A percentile compares a stretch with the other conserved stretches of the same genome.
Evolutionary conservation across 202 grass and related monocot species (phyloP).

Genomic region (Elaeis oleifera): DNA sequence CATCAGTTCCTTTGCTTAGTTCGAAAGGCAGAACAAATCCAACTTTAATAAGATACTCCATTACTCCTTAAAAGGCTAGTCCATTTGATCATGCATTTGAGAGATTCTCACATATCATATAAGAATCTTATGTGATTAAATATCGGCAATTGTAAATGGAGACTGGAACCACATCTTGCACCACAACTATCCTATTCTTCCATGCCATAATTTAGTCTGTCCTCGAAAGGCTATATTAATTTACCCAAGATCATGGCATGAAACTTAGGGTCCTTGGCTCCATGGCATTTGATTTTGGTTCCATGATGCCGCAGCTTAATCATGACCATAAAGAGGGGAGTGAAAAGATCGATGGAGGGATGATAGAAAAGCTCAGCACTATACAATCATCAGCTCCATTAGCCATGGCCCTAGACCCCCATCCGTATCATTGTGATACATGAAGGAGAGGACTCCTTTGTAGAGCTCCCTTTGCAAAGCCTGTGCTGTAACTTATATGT

Average conservation of each 20-base stretch:
- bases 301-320: background rate
- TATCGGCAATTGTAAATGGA: background rate
- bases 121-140: background rate
- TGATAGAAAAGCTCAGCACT: background rate
- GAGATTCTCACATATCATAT: conserved; percentile 3
- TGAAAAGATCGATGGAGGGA: background rate
- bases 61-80: background rate
- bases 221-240: background rate
- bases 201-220: background rate
- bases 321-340: background rate
- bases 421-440: background rate
- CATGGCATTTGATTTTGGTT: background rate
- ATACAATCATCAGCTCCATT: background rate
- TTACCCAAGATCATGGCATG: background rate
- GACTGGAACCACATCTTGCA: background rate
- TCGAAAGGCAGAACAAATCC: background rate
- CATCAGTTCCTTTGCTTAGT: background rate
- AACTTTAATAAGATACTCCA: conserved; percentile 2
- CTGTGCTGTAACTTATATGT: background rate
- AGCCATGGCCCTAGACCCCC: background rate
- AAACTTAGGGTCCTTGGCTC: background rate
- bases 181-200: background rate
- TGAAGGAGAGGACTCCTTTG: background rate
- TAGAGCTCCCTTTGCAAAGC: background rate
- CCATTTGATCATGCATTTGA: background rate